Percentiles rank a stretch among this genome's conserved stretches.
Evolutionary conservation across 2,329 filamentous ascomycete species (phyloP).

Genomic region (Ascomycota sp.): DNA sequence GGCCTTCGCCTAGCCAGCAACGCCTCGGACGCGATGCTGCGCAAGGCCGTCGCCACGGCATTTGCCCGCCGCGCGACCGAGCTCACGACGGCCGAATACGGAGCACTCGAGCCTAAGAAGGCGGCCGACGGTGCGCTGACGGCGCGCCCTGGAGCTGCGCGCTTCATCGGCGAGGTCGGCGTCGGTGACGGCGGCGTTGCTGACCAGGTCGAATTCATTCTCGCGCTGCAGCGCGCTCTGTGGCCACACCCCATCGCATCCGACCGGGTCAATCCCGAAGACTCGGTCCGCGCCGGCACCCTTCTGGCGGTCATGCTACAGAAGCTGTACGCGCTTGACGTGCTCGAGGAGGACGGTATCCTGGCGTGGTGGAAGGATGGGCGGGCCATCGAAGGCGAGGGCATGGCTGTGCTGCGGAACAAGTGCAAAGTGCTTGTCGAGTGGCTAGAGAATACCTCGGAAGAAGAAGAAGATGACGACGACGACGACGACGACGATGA

Average conservation of each 20-base stretch:
- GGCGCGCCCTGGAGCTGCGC: conserved; percentile 26
- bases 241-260: conserved; percentile 20
- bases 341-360: conserved; percentile 75
- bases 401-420: conserved; percentile 46
- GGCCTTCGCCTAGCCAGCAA: conserved; percentile 78
- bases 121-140: conserved; percentile 41
- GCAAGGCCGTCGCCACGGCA: conserved; percentile 62
- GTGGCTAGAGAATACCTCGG: conserved; percentile 57
- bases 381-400: conserved; percentile 40
- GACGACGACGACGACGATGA: conserved; percentile 43
- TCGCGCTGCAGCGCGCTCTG: conserved; percentile 64
- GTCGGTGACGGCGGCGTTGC: conserved; percentile 40
- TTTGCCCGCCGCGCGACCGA: conserved; percentile 65
- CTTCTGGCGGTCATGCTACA: conserved; percentile 62
- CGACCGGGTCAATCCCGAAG: conserved; percentile 22
- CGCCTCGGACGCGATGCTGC: conserved; percentile 72
- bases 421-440: conserved; percentile 64
- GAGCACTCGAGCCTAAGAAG: conserved; percentile 34
- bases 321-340: conserved; percentile 63
- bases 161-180: conserved; percentile 36
- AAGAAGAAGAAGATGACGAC: conserved; percentile 44
- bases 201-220: conserved; percentile 69
- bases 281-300: conserved; percentile 25
- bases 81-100: conserved; percentile 30
- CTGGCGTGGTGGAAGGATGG: conserved; percentile 71